These are phyloP conservation scores for Verticillium nonalfalfae DNA, from an alignment of 2,329 filamentous ascomycete species.

Conservation along the genomic window DNA sequence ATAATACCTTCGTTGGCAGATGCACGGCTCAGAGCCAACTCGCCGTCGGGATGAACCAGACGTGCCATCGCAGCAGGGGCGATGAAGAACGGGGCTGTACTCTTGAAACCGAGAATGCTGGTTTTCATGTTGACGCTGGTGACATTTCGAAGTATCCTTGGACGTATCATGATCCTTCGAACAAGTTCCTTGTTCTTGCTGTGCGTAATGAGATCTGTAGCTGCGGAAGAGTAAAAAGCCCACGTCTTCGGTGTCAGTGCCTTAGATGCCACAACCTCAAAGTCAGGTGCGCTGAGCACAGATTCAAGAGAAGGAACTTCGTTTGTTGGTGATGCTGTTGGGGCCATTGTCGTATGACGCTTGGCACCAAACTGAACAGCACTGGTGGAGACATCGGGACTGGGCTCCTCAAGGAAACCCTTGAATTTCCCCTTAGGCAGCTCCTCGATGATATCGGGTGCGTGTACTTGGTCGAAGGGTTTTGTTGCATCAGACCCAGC, in stretches of 20 bases:
- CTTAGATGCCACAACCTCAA: constrained; percentile 37
- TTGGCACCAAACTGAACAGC: constrained; percentile 3
- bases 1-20: constrained; percentile 40
- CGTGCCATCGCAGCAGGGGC: constrained; percentile 59
- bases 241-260: constrained; percentile 40
- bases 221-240: constrained; percentile 49
- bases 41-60: constrained; percentile 58
- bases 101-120: constrained; percentile 45
- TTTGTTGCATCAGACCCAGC: constrained; percentile 48
- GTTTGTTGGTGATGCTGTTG: not conserved
- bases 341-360: not conserved
- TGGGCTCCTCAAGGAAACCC: constrained; percentile 36
- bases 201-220: constrained; percentile 44
- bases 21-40: constrained; percentile 38
- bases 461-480: constrained; percentile 44
- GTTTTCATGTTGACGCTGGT: constrained; percentile 40
- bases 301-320: constrained; percentile 32
- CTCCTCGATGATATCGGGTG: constrained; percentile 29
- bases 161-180: constrained; percentile 47
- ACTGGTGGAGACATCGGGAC: constrained; percentile 24
- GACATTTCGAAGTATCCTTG: constrained; percentile 52
- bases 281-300: constrained; percentile 42
- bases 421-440: constrained; percentile 39
- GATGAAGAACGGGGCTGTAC: constrained; percentile 54
- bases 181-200: constrained; percentile 41